Percentiles rank a stretch among this genome's conserved stretches.
These are phyloP conservation scores for Amaranthus cruentus DNA, from an alignment of 148 eudicot species.

Conservation along the genomic window DNA sequence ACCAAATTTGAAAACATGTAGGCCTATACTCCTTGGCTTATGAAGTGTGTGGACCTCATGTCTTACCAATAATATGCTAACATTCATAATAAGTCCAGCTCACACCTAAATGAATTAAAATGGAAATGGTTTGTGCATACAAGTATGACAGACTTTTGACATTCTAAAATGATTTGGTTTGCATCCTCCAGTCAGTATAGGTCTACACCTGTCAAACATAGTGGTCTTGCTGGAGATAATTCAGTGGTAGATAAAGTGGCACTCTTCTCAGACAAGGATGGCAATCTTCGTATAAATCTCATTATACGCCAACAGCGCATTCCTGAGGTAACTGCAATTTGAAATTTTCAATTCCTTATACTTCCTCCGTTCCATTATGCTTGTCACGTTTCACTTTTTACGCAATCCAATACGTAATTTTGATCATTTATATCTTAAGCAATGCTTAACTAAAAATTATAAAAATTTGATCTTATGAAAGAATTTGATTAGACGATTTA, in stretches of 20 bases:
- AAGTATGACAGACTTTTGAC: background rate
- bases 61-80: no score
- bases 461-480: no score
- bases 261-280: conserved; percentile 54
- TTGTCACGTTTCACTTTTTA: no score
- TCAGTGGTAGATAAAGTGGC: conserved; percentile 81
- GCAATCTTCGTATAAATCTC: conserved; percentile 56
- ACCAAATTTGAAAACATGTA: no score
- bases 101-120: background rate
- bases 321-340: conserved; percentile 65
- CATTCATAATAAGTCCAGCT: no score
- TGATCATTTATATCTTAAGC: no score
- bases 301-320: conserved; percentile 91
- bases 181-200: conserved; percentile 50
- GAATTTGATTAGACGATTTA: no score
- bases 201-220: conserved; percentile 41
- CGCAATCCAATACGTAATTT: no score
- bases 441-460: no score
- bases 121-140: background rate
- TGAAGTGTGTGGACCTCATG: no score
- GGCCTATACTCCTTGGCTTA: no score
- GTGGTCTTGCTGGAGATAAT: conserved; percentile 73
- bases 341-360: background rate
- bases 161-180: conserved; percentile 14
- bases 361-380: no score